These are phyloP conservation scores for Podospora conica DNA, from an alignment of 495 filamentous ascomycete species.

Conservation along the genomic window DNA sequence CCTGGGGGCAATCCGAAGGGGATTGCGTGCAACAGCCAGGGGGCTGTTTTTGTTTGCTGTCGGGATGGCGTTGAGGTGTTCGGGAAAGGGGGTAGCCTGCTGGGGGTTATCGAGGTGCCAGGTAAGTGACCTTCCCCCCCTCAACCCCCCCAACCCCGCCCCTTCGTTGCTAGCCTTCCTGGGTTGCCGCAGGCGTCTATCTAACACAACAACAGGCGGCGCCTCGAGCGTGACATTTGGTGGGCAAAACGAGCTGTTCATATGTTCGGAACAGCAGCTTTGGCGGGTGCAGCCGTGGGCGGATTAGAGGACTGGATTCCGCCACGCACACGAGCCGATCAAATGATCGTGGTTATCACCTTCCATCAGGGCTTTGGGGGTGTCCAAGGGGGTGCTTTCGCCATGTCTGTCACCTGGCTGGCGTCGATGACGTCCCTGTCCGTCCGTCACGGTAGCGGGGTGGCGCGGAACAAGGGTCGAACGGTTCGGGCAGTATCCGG, in stretches of 20 bases:
- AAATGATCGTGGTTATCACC: too few species aligned
- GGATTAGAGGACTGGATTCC: background rate
- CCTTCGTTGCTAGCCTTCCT: background rate
- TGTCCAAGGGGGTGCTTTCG: too few species aligned
- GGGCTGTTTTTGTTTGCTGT: slow-evolving; percentile 45
- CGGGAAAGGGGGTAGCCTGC: slow-evolving; percentile 35
- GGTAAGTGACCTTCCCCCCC: slow-evolving; percentile 17
- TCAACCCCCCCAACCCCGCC: background rate
- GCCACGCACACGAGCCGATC: background rate
- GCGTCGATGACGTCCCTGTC: too few species aligned
- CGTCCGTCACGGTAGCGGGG: too few species aligned
- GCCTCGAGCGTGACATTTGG: slow-evolving; percentile 30
- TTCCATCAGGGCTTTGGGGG: too few species aligned
- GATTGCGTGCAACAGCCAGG: slow-evolving; percentile 37
- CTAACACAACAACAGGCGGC: slow-evolving; percentile 15
- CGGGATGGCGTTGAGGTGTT: slow-evolving; percentile 46
- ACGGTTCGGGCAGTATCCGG: too few species aligned
- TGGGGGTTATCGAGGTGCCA: slow-evolving; percentile 35
- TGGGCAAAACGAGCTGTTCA: slow-evolving; percentile 22
- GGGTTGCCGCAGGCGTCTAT: background rate
- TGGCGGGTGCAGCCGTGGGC: slow-evolving; percentile 21
- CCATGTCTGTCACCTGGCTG: too few species aligned
- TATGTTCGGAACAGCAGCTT: slow-evolving; percentile 25
- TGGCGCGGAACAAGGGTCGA: too few species aligned
- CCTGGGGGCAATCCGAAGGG: slow-evolving; percentile 39